phyloP scores from a whole-genome alignment of 2,329 filamentous ascomycete species.

The Leptographium procerum region DNA sequence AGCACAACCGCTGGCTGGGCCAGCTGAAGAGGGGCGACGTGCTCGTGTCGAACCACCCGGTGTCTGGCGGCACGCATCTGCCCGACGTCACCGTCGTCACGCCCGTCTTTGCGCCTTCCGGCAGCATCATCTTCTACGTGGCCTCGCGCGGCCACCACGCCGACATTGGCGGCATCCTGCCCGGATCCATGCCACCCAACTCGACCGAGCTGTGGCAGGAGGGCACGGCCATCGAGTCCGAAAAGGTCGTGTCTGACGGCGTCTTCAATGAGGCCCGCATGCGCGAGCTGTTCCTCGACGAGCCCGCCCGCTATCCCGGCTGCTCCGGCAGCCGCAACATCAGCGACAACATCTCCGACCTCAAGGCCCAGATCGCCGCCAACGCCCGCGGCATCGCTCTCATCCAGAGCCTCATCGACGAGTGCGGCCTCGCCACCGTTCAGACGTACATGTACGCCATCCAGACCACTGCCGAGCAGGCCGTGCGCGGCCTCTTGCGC shows the following conservation, averaged over 20 bases:
- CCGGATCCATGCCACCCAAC: constrained; percentile 46
- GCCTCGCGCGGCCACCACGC: constrained; percentile 71
- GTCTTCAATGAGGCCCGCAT: constrained; percentile 61
- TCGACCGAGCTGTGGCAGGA: constrained; percentile 54
- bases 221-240: constrained; percentile 50
- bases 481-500: constrained; percentile 61
- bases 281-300: constrained; percentile 50
- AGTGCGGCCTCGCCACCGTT: constrained; percentile 39
- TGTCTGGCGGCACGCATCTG: constrained; percentile 74
- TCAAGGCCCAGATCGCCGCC: constrained; percentile 64
- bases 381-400: constrained; percentile 65
- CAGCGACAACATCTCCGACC: constrained; percentile 63
- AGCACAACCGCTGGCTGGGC: constrained; percentile 54
- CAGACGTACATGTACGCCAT: constrained; percentile 60
- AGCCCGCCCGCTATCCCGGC: constrained; percentile 48
- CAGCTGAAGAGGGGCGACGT: constrained; percentile 64
- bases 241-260: constrained; percentile 57
- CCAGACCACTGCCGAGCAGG: constrained; percentile 62
- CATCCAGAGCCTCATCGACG: constrained; percentile 57
- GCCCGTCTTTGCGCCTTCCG: constrained; percentile 53
- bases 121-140: constrained; percentile 66
- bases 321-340: constrained; percentile 61
- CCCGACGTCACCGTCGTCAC: constrained; percentile 75
- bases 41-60: constrained; percentile 72
- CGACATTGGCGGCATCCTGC: constrained; percentile 70